These are phyloP conservation scores for Serendipita sp. DNA, from an alignment of 768 basidiomycete species.

Conservation along the genomic window DNA sequence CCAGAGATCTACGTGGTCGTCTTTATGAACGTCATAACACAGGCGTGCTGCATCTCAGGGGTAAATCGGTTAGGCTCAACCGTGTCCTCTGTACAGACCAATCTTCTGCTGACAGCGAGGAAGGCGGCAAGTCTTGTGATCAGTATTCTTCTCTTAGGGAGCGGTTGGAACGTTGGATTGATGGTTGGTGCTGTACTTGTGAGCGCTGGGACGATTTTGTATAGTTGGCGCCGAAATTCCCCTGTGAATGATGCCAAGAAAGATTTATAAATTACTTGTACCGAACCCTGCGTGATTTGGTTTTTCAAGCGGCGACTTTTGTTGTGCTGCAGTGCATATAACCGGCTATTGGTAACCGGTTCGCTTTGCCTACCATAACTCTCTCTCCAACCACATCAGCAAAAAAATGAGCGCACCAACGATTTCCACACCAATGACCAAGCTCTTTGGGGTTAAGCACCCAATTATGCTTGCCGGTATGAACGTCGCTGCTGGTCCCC, in stretches of 20 bases:
- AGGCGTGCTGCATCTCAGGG: constrained; percentile 67
- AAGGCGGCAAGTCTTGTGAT: constrained; percentile 70
- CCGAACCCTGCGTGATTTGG: background rate
- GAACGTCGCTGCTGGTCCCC: constrained; percentile 78
- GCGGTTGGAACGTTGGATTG: constrained; percentile 50
- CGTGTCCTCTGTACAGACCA: constrained; percentile 68
- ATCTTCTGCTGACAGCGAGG: constrained; percentile 60
- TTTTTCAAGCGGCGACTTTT: too few species aligned
- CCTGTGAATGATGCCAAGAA: background rate
- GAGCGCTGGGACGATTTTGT: constrained; percentile 48
- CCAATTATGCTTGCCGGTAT: constrained; percentile 74
- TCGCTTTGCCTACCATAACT: background rate
- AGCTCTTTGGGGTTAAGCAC: constrained; percentile 77
- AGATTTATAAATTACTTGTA: background rate
- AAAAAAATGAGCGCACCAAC: constrained; percentile 1
- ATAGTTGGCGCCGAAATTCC: constrained; percentile 16
- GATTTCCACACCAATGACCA: constrained; percentile 71
- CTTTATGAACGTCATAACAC: constrained; percentile 48
- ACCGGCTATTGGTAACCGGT: background rate
- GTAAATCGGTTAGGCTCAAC: constrained; percentile 67
- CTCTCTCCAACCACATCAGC: background rate
- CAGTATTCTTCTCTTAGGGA: constrained; percentile 74
- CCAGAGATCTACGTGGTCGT: constrained; percentile 39
- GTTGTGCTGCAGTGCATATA: too few species aligned
- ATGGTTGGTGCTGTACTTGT: constrained; percentile 59